Evolutionary conservation across 306 rosid genomes (phyloP).

Genomic region (Medicago arabica): DNA sequence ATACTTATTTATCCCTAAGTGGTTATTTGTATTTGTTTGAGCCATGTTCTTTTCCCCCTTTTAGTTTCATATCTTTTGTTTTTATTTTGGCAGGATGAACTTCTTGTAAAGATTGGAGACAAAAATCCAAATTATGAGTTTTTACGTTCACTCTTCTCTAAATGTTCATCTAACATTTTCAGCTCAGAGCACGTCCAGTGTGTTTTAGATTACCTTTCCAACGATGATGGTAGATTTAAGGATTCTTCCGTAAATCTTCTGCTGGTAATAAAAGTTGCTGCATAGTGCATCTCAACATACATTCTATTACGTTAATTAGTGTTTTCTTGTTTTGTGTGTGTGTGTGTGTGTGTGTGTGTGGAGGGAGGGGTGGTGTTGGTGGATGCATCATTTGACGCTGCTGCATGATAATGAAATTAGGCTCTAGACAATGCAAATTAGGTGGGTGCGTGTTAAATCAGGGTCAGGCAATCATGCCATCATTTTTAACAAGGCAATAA

Average conservation of each 20-base stretch:
- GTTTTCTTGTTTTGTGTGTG: not conserved
- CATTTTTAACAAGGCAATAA: not conserved
- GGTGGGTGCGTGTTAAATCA: conserved; percentile 5
- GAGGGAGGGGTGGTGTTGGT: not conserved
- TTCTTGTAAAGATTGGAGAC: conserved; percentile 66
- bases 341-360: not conserved
- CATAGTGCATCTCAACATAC: conserved; percentile 31
- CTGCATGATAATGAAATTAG: conserved; percentile 27
- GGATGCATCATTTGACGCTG: conserved; percentile 14
- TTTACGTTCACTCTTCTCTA: conserved; percentile 66
- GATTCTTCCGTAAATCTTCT: conserved; percentile 72
- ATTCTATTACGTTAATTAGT: not conserved
- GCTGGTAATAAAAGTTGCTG: conserved; percentile 61
- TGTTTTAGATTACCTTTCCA: conserved; percentile 61
- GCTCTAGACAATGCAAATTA: conserved; percentile 13
- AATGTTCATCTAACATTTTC: conserved; percentile 83
- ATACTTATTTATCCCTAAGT: conserved; percentile 19
- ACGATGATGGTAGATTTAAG: conserved; percentile 46
- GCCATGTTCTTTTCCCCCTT: conserved; percentile 10
- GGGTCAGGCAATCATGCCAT: not conserved
- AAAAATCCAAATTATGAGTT: conserved; percentile 66
- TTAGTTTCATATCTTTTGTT: conserved; percentile 17
- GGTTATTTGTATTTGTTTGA: conserved; percentile 28
- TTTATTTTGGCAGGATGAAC: conserved; percentile 60
- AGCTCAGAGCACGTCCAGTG: conserved; percentile 68